These are phyloP conservation scores for Colletotrichum sp. DNA, from an alignment of 2,329 filamentous ascomycete genomes.

Conservation along the genomic window DNA sequence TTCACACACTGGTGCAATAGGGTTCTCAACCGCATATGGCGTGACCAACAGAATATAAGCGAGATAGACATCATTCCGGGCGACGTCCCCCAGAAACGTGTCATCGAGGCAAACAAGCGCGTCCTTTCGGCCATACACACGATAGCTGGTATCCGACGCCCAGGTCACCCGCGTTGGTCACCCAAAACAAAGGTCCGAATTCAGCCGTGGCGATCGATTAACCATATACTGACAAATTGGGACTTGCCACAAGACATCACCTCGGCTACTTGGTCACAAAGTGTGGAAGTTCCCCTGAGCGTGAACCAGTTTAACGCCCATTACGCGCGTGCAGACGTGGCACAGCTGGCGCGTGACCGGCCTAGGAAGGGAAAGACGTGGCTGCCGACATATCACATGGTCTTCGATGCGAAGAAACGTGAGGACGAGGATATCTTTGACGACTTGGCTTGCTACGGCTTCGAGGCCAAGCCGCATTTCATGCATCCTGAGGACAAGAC, in stretches of 20 bases:
- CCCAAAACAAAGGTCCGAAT: not conserved
- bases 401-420: not conserved
- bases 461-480: not conserved
- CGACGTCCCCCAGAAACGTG: not conserved
- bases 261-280: not conserved
- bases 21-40: not conserved
- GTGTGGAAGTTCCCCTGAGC: not conserved
- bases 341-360: not conserved
- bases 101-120: slow-evolving; percentile 1
- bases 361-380: not conserved
- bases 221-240: not conserved
- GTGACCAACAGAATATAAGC: accelerated
- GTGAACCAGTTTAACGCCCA: not conserved
- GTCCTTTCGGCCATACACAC: not conserved
- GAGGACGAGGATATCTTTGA: not conserved
- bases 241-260: not conserved
- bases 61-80: not conserved
- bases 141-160: not conserved
- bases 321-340: not conserved
- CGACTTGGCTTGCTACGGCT: not conserved
- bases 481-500: not conserved
- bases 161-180: not conserved
- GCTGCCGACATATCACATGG: not conserved
- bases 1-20: not conserved
- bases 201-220: not conserved